Base-by-base conservation (phyloP, 2,329 filamentous ascomycete genomes). In the Stemphylium lycopersici region DNA sequence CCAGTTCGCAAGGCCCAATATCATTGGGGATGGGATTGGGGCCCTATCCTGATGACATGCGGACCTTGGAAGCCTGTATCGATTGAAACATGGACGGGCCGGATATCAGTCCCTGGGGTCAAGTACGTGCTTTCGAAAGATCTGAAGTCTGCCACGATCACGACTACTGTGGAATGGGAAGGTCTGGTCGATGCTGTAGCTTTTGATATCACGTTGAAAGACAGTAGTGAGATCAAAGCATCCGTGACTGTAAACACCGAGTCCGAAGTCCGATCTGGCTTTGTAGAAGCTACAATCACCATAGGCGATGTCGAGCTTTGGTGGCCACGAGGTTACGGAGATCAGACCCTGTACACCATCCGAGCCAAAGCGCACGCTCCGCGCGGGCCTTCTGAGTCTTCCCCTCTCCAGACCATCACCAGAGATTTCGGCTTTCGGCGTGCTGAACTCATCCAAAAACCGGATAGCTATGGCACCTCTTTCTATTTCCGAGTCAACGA, bases 401-500 rank as follows among this genome's bases (percentile, higher is more conserved):
- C 11, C 7, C 42, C 33, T 4, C 46, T 49, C 11, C 58, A 61
- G 3, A 44, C 41, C 20, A 16, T 52, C 13, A 39, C 41, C 1
- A 15, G 47, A 24, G 20, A 36, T 11, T 41, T 58, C 24, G 90
- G 90, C 1, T 79, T 95, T 44, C 84, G 90, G 34, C 84, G 82
- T 61, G 84, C 68, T 4, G 77, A 81, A 56, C 72, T 81, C 3
- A 59, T 81, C 15, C 78, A 80, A 57, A 58, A 78, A 39, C 73
- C 73, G 4, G 78, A 80, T 44, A 81, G 78, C 51, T 82, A 88
- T 3, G 90, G 90, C 22, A 90, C 86, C 20, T 88, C 84, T 3
- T 93, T 93, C 78, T 91, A 88, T 77, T 93, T 95, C 73, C 80
- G 85, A 59, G 78, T 95, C 71, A 93, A 93, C 74, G 85, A 87